Percentiles rank a stretch among this genome's conserved stretches.
Conservation (phyloP, 768 basidiomycete genomes). For the Trametes elegans region DNA sequence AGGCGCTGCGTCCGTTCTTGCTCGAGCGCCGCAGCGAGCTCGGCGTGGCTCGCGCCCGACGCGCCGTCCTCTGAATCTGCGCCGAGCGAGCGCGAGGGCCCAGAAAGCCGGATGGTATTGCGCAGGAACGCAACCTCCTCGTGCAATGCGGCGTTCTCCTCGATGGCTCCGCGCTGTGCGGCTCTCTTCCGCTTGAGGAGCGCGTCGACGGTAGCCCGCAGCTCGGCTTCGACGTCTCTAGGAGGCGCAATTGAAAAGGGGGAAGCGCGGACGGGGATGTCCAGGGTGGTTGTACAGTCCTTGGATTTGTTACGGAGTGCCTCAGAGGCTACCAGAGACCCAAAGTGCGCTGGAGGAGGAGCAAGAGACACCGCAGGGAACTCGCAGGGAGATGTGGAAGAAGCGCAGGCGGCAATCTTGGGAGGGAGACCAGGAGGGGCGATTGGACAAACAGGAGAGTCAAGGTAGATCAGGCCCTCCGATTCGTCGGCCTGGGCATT, state of each 20-base stretch:
- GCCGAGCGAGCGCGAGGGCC: too few relatives aligned
- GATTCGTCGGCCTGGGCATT: background rate
- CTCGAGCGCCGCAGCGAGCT: conserved; percentile 10
- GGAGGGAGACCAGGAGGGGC: background rate
- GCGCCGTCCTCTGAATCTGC: background rate
- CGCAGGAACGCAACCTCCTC: conserved; percentile 11
- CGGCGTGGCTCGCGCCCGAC: background rate
- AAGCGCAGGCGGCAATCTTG: background rate
- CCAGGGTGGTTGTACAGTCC: too few relatives aligned
- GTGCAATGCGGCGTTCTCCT: conserved; percentile 10
- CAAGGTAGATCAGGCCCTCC: background rate
- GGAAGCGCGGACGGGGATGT: too few relatives aligned
- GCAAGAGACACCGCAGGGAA: background rate
- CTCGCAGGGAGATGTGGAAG: too few relatives aligned
- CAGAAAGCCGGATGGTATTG: background rate
- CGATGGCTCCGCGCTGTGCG: background rate
- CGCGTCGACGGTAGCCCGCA: conserved; percentile 9
- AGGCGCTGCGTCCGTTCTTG: conserved; percentile 4
- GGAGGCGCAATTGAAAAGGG: background rate
- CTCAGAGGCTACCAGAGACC: background rate
- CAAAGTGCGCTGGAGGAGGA: background rate
- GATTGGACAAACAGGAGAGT: too few relatives aligned
- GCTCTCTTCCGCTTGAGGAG: conserved; percentile 10
- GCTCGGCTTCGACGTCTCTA: conserved; percentile 2
- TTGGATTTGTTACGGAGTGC: too few relatives aligned